phyloP scores from a whole-genome alignment of 2,329 filamentous ascomycete genomes.

The Xylogone sp. region DNA sequence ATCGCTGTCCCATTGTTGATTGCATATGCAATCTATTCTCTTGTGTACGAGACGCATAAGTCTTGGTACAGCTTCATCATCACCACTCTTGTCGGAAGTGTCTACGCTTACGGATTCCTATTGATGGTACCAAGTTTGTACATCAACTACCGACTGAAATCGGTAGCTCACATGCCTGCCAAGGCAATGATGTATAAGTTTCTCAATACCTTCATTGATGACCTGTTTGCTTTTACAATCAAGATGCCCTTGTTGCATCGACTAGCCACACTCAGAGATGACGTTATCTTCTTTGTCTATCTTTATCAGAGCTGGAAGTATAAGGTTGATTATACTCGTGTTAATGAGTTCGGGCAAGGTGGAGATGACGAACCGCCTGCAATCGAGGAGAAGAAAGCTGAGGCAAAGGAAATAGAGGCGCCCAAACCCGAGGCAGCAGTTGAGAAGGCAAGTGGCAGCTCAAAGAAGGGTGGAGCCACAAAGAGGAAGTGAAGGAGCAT shows the following conservation, averaged over 20 bases:
- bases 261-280: slow-evolving; percentile 86
- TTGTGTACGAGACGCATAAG: slow-evolving; percentile 93
- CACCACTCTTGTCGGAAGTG: slow-evolving; percentile 87
- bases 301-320: slow-evolving; percentile 93
- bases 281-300: slow-evolving; percentile 98
- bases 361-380: slow-evolving; percentile 72
- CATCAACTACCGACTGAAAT: slow-evolving; percentile 98
- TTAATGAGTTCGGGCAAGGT: slow-evolving; percentile 98
- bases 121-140: slow-evolving; percentile 99
- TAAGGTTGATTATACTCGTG: slow-evolving; percentile 82
- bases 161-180: slow-evolving; percentile 92
- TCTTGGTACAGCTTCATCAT: slow-evolving; percentile 98
- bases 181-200: slow-evolving; percentile 99
- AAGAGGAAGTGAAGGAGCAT: slow-evolving; percentile 46
- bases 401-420: slow-evolving; percentile 30
- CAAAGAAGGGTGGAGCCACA: slow-evolving; percentile 41
- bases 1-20: slow-evolving; percentile 82
- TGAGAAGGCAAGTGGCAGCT: slow-evolving; percentile 35
- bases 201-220: slow-evolving; percentile 97
- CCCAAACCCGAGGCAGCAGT: slow-evolving; percentile 9
- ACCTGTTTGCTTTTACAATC: slow-evolving; percentile 97
- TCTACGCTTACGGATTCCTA: slow-evolving; percentile 97
- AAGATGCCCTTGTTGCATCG: slow-evolving; percentile 97
- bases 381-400: slow-evolving; percentile 44
- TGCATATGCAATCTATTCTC: slow-evolving; percentile 86